Conservation (phyloP, 2,329 filamentous ascomycete species). For the Colletotrichum shisoi region DNA sequence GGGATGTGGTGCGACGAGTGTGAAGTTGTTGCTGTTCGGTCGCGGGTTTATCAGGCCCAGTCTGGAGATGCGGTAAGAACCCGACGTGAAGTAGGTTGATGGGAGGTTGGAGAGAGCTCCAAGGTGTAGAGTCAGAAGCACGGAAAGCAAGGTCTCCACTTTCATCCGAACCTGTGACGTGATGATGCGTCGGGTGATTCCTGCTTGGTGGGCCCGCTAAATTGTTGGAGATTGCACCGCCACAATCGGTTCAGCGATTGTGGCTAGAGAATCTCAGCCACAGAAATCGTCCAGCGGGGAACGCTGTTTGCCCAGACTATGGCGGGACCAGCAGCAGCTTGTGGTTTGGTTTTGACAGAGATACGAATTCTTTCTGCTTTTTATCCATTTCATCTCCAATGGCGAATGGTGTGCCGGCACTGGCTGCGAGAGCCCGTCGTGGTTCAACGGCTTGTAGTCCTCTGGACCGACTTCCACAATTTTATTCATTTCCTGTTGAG, state of each 20-base stretch:
- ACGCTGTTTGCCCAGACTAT: too few relatives aligned
- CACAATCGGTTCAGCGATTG: background rate
- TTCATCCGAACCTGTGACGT: conserved; percentile 37
- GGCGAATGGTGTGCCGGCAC: too few relatives aligned
- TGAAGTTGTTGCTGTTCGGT: background rate
- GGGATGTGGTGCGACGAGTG: background rate
- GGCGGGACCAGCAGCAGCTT: too few relatives aligned
- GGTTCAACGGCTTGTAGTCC: too few relatives aligned
- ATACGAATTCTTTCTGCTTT: too few relatives aligned
- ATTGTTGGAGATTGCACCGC: background rate
- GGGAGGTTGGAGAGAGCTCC: conserved; percentile 14
- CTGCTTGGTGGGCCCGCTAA: background rate
- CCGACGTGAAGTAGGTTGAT: conserved; percentile 15
- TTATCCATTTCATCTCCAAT: too few relatives aligned
- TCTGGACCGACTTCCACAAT: too few relatives aligned
- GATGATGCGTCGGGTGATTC: conserved; percentile 31
- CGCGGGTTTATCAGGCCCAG: conserved; percentile 1
- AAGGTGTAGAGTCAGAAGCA: background rate
- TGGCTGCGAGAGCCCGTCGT: too few relatives aligned
- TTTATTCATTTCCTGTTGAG: too few relatives aligned
- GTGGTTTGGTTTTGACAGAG: too few relatives aligned
- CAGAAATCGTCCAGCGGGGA: too few relatives aligned
- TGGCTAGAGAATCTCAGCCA: background rate
- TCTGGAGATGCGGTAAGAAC: conserved; percentile 20
- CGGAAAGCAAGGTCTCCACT: conserved; percentile 31